A percentile compares a stretch with the other conserved stretches of the same genome.
Conservation (phyloP, 768 basidiomycete genomes). For the Serendipita vermifera region DNA sequence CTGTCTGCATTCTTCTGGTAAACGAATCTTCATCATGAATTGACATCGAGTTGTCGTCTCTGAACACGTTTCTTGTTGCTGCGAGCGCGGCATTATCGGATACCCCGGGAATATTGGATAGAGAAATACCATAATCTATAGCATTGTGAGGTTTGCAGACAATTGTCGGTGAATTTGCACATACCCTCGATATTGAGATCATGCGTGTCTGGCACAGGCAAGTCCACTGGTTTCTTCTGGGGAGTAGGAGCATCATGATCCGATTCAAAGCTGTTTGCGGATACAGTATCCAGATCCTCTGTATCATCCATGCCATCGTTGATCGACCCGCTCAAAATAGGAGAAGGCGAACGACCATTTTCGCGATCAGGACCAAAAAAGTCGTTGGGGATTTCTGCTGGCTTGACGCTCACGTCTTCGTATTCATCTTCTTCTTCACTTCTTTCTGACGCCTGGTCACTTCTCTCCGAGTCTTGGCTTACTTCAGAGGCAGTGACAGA, state of each 20-base stretch:
- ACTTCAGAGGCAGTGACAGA: slow-evolving; percentile 7
- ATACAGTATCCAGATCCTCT: not conserved
- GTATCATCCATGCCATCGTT: slow-evolving; percentile 10
- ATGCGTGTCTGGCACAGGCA: not conserved
- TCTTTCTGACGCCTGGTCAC: not conserved
- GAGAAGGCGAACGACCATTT: slow-evolving; percentile 14
- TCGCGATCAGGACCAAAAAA: slow-evolving; percentile 19
- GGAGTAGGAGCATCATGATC: not conserved
- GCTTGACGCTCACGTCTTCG: slow-evolving; percentile 11
- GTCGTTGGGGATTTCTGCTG: slow-evolving; percentile 12
- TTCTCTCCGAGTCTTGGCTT: slow-evolving; percentile 8
- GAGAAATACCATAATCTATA: too few relatives aligned
- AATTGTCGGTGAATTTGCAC: not conserved
- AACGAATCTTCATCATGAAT: not conserved
- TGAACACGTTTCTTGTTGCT: not conserved
- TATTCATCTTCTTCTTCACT: slow-evolving; percentile 17
- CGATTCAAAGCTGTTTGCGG: not conserved
- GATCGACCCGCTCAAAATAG: slow-evolving; percentile 11
- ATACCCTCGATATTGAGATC: not conserved
- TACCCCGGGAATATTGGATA: not conserved
- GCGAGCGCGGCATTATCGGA: not conserved
- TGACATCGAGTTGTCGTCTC: slow-evolving; percentile 6
- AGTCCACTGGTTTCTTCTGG: not conserved
- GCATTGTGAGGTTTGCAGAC: not conserved
- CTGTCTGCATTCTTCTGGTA: not conserved